These are phyloP conservation scores for Raphanus hybrid DNA, from an alignment of 441 rosid species.

Conservation along the genomic window DNA sequence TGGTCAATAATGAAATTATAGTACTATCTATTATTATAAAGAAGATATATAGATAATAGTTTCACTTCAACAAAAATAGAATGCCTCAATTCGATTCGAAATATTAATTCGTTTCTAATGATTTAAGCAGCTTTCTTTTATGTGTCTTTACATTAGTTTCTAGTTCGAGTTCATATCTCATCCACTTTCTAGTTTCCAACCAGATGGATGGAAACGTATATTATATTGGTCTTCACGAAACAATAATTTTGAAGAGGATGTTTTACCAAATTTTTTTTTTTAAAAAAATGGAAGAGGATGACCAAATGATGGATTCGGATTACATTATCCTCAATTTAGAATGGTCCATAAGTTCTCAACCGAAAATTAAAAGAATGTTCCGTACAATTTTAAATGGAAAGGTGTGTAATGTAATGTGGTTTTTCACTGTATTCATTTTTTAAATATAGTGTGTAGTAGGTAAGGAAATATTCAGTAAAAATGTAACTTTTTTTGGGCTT, in stretches of 20 bases:
- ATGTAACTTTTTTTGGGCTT: no score
- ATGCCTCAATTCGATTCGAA: neutral
- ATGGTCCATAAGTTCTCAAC: neutral
- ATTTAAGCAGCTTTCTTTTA: neutral
- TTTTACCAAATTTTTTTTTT: no score
- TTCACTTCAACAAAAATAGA: slow-evolving; percentile 7
- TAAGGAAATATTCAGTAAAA: no score
- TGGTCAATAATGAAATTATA: neutral
- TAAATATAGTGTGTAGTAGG: no score
- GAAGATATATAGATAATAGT: no score
- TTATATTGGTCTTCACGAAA: neutral
- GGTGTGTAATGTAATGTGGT: no score
- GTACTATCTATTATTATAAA: neutral
- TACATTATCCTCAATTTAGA: neutral
- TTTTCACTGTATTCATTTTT: no score
- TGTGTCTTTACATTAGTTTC: neutral
- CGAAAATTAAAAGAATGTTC: neutral
- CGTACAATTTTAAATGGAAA: neutral
- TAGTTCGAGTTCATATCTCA: slow-evolving; percentile 3
- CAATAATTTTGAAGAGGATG: no score
- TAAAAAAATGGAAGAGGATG: neutral
- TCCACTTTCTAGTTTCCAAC: neutral
- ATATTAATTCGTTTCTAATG: neutral
- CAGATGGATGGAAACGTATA: neutral
- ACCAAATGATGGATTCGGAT: neutral